These are phyloP conservation scores for Stagonosporopsis cucurbitacearum DNA, from an alignment of 2,329 filamentous ascomycete species.

Conservation along the genomic window DNA sequence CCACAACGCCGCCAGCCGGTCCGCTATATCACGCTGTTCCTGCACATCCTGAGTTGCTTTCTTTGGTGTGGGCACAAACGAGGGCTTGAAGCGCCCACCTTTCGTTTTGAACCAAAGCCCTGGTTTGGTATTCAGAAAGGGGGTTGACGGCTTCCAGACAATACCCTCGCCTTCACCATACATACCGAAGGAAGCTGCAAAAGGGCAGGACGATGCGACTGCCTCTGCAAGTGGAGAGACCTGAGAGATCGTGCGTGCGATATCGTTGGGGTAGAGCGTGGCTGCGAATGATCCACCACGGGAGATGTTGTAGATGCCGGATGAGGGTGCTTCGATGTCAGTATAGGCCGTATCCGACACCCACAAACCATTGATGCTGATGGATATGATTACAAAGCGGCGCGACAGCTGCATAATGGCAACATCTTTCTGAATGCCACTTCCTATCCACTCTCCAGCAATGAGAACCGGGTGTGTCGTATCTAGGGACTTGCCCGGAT, in stretches of 20 bases:
- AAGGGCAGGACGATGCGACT: conserved; percentile 31
- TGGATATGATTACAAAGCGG: conserved; percentile 38
- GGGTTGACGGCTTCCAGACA: conserved; percentile 33
- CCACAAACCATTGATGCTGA: conserved; percentile 36
- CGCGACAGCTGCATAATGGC: conserved; percentile 32
- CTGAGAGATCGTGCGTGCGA: conserved; percentile 18
- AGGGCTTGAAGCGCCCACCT: conserved; percentile 37
- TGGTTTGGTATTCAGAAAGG: conserved; percentile 19
- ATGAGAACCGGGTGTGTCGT: conserved; percentile 28
- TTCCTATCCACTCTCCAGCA: conserved; percentile 43
- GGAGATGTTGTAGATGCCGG: conserved; percentile 36
- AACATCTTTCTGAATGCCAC: conserved; percentile 38
- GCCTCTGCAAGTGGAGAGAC: conserved; percentile 25
- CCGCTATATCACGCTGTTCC: conserved; percentile 23
- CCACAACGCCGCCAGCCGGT: conserved; percentile 25
- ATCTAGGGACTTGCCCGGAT: conserved; percentile 14
- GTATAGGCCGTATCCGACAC: conserved; percentile 31
- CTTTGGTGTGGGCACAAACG: conserved; percentile 27
- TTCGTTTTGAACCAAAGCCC: conserved; percentile 39
- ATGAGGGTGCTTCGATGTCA: conserved; percentile 25
- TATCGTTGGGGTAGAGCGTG: conserved; percentile 25
- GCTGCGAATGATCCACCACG: conserved; percentile 26
- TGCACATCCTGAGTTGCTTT: conserved; percentile 4
- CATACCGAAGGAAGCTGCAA: conserved; percentile 31
- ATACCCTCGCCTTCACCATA: conserved; percentile 35